A percentile compares a stretch with the other conserved stretches of the same genome.
Evolutionary conservation across 345 rosid genomes (phyloP).

Genomic region (Rhizophora apiculata): DNA sequence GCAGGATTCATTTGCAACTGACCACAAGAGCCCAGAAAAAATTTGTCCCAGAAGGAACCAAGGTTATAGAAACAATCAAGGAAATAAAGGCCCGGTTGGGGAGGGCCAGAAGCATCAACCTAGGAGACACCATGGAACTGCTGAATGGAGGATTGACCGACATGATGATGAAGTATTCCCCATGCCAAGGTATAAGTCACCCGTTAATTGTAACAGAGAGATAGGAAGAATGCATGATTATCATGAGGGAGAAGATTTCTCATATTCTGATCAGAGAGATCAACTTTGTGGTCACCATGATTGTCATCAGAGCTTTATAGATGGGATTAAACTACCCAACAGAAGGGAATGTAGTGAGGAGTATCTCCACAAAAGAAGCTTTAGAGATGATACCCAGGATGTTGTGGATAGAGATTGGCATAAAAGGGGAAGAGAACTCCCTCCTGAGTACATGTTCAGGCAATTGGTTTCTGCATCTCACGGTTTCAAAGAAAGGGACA

Average conservation of each 20-base stretch:
- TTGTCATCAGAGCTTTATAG: slow-evolving; percentile 24
- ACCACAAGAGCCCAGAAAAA: slow-evolving; percentile 24
- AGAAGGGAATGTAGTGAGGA: slow-evolving; percentile 28
- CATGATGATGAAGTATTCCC: slow-evolving; percentile 17
- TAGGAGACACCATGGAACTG: slow-evolving; percentile 26
- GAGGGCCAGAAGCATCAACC: slow-evolving; percentile 18
- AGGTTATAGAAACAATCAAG: slow-evolving; percentile 21
- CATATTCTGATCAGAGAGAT: slow-evolving; percentile 19
- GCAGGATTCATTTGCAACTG: slow-evolving; percentile 25
- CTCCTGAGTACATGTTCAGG: slow-evolving; percentile 25
- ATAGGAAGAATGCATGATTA: slow-evolving; percentile 24
- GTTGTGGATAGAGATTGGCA: slow-evolving; percentile 19
- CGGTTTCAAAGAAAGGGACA: slow-evolving; percentile 18
- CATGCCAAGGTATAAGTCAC: slow-evolving; percentile 25
- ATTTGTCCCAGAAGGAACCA: slow-evolving; percentile 14
- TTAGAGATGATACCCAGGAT: slow-evolving; percentile 20
- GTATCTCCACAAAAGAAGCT: slow-evolving; percentile 28
- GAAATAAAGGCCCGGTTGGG: slow-evolving; percentile 21
- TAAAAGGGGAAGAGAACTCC: slow-evolving; percentile 19
- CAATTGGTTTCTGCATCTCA: slow-evolving; percentile 22
- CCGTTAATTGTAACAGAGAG: slow-evolving; percentile 27
- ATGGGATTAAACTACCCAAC: slow-evolving; percentile 24
- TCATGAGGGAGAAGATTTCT: slow-evolving; percentile 23
- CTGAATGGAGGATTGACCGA: slow-evolving; percentile 16
- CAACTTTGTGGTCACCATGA: slow-evolving; percentile 23